Percentiles rank a stretch among this genome's conserved stretches.
phyloP scores from a whole-genome alignment of 345 rosid species.

The Microthlaspi erraticum region DNA sequence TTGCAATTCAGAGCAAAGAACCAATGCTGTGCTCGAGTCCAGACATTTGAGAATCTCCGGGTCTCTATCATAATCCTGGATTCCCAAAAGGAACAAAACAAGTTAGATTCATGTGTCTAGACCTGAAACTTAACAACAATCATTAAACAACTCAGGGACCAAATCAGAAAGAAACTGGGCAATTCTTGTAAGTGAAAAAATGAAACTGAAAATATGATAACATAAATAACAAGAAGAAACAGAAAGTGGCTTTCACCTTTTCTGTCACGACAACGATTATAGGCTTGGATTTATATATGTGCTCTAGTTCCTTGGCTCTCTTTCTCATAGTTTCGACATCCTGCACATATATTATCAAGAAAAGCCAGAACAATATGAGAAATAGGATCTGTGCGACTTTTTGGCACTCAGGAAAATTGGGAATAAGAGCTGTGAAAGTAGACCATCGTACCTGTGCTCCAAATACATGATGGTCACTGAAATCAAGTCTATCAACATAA shows the following conservation, averaged over 20 bases:
- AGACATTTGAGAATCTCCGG: slow-evolving; percentile 62
- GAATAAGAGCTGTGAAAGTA: background rate
- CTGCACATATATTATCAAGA: slow-evolving; percentile 53
- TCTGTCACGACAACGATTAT: slow-evolving; percentile 69
- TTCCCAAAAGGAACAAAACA: slow-evolving; percentile 13
- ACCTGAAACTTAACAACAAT: slow-evolving; percentile 27
- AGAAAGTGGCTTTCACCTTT: slow-evolving; percentile 54
- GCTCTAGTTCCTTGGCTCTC: slow-evolving; percentile 58
- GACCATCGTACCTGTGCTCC: slow-evolving; percentile 51
- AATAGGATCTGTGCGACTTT: no score
- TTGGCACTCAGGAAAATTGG: background rate
- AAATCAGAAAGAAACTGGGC: no score
- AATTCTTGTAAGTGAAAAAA: no score
- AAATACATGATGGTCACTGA: slow-evolving; percentile 74
- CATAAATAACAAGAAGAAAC: slow-evolving; percentile 6
- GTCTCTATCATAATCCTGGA: slow-evolving; percentile 84
- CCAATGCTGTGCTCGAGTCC: slow-evolving; percentile 55
- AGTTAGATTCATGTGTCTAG: slow-evolving; percentile 16
- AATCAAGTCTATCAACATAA: slow-evolving; percentile 66
- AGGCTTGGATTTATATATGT: slow-evolving; percentile 54
- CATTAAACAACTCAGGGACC: no score
- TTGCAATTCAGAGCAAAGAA: slow-evolving; percentile 68
- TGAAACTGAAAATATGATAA: no score
- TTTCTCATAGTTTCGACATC: slow-evolving; percentile 58
- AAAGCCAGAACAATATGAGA: no score